Evolutionary conservation across 1,139 yeast genomes (phyloP).

Genomic region (Taiozyma sp.): DNA sequence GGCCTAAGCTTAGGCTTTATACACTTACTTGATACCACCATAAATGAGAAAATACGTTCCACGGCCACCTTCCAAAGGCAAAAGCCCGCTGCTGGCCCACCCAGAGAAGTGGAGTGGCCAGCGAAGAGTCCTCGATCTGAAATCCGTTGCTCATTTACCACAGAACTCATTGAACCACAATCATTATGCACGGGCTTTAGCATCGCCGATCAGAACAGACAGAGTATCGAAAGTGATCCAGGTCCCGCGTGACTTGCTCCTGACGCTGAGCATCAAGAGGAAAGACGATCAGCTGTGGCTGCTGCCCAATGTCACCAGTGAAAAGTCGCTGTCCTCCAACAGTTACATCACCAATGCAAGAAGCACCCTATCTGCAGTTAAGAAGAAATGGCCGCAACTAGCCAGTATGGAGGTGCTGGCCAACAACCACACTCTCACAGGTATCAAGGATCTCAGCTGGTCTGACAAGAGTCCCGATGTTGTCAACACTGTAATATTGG

Average conservation of each 20-base stretch:
- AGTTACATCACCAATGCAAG: slow-evolving; percentile 9
- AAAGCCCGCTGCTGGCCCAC: slow-evolving; percentile 9
- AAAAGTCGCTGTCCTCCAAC: slow-evolving; percentile 8
- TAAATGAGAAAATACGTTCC: slow-evolving; percentile 9
- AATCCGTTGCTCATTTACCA: not conserved
- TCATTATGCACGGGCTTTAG: slow-evolving; percentile 11
- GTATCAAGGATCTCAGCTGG: slow-evolving; percentile 8
- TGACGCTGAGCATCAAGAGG: slow-evolving; percentile 1
- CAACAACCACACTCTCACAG: slow-evolving; percentile 7
- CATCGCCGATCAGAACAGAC: slow-evolving; percentile 16
- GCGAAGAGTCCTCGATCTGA: not conserved
- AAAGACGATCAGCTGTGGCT: slow-evolving; percentile 9
- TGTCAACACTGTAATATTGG: slow-evolving; percentile 9
- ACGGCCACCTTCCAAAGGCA: slow-evolving; percentile 1
- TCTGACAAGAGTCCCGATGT: slow-evolving; percentile 9
- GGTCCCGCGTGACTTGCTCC: slow-evolving; percentile 14
- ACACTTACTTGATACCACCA: not conserved
- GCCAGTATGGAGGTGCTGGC: slow-evolving; percentile 16
- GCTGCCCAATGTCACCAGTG: slow-evolving; percentile 13
- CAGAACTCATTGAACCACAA: slow-evolving; percentile 4
- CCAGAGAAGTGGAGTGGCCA: slow-evolving; percentile 7
- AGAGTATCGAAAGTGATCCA: slow-evolving; percentile 5
- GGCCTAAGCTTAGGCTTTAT: not conserved
- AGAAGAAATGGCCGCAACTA: slow-evolving; percentile 7
- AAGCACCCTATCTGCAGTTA: not conserved